phyloP scores from a whole-genome alignment of 1,284 basidiomycete genomes.

The Moniliella sp. region DNA sequence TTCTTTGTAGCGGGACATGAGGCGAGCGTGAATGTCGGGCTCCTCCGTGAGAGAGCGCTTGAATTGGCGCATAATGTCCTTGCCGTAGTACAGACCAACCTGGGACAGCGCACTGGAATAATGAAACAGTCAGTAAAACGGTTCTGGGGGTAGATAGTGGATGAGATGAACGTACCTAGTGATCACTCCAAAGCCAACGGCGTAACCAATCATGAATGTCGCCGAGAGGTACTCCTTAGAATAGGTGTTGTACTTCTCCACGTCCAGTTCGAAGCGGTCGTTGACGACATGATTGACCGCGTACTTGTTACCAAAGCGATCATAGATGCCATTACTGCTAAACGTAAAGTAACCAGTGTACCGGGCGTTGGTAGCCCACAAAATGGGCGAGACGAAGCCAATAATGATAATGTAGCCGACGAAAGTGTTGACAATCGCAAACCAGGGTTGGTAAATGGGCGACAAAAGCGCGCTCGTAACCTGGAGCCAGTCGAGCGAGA shows the following conservation, averaged over 20 bases:
- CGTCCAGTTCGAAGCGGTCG: slow-evolving; percentile 42
- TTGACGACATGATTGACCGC: background rate
- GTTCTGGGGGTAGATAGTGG: no score
- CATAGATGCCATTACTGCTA: background rate
- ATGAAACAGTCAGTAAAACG: no score
- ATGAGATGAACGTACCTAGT: no score
- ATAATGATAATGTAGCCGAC: slow-evolving; percentile 68
- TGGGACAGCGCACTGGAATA: slow-evolving; percentile 44
- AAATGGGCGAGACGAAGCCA: slow-evolving; percentile 64
- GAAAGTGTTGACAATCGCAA: slow-evolving; percentile 79
- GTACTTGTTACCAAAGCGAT: background rate
- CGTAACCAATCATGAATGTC: slow-evolving; percentile 61
- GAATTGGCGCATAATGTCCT: slow-evolving; percentile 44
- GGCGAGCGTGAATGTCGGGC: slow-evolving; percentile 82
- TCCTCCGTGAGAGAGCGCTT: slow-evolving; percentile 39
- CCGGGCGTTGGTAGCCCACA: slow-evolving; percentile 70
- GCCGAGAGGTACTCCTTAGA: slow-evolving; percentile 71
- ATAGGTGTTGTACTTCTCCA: slow-evolving; percentile 54
- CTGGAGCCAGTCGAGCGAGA: slow-evolving; percentile 90
- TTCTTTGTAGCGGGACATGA: slow-evolving; percentile 80
- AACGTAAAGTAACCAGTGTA: slow-evolving; percentile 11
- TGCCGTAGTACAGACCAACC: slow-evolving; percentile 65
- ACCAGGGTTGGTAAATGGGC: slow-evolving; percentile 85
- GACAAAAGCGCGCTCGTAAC: slow-evolving; percentile 62
- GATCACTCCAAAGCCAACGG: slow-evolving; percentile 57